Conservation (phyloP, 2,329 filamentous ascomycete genomes). For the Hypoxylon rubiginosum region DNA sequence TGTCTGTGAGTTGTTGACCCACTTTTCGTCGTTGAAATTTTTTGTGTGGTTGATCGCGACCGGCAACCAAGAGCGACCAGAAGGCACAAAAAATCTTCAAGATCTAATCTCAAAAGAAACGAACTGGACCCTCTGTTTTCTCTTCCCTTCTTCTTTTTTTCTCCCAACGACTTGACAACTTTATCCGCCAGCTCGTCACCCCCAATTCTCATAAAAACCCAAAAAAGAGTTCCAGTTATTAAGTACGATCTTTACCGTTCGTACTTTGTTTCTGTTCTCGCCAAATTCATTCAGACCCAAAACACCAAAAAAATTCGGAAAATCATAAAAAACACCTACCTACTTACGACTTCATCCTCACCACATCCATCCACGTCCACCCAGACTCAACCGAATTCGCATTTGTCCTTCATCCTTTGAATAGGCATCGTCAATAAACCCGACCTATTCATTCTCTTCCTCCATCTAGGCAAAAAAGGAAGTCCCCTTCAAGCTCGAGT, state of each 20-base stretch:
- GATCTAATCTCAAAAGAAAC: slow-evolving; percentile 36
- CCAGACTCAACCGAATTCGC: slow-evolving; percentile 8
- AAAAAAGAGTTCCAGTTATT: slow-evolving; percentile 63
- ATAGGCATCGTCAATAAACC: slow-evolving; percentile 29
- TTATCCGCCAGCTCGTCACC: slow-evolving; percentile 61
- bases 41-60: slow-evolving; percentile 47
- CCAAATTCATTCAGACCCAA: slow-evolving; percentile 63
- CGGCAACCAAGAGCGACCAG: slow-evolving; percentile 15
- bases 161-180: slow-evolving; percentile 63
- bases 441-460: slow-evolving; percentile 33
- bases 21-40: slow-evolving; percentile 40
- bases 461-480: slow-evolving; percentile 20
- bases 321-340: slow-evolving; percentile 59
- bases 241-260: slow-evolving; percentile 64
- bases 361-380: slow-evolving; percentile 7
- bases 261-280: slow-evolving; percentile 72
- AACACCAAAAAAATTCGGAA: slow-evolving; percentile 73
- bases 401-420: slow-evolving; percentile 33
- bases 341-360: slow-evolving; percentile 36
- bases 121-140: slow-evolving; percentile 48
- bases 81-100: slow-evolving; percentile 51
- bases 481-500: slow-evolving; percentile 37
- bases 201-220: slow-evolving; percentile 54
- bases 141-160: slow-evolving; percentile 55
- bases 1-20: slow-evolving; percentile 14